A percentile compares a stretch with the other conserved stretches of the same genome.
Conservation (phyloP, 2,329 filamentous ascomycete genomes). For the Hypoxylon sp. region DNA sequence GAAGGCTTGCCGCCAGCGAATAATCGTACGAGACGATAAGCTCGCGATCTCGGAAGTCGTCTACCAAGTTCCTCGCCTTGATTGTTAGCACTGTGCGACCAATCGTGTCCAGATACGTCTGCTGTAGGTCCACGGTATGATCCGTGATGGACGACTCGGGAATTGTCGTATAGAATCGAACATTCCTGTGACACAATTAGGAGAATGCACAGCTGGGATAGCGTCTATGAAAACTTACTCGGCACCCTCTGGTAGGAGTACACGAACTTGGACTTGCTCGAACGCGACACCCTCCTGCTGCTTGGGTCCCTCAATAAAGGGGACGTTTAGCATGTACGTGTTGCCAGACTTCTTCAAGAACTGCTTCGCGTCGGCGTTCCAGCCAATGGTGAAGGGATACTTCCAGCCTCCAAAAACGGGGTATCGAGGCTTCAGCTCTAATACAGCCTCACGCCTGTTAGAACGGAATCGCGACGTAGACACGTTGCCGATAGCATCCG, state of each 20-base stretch:
- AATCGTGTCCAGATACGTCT: constrained; percentile 92
- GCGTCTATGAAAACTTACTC: constrained; percentile 63
- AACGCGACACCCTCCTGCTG: constrained; percentile 87
- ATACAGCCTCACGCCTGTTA: constrained; percentile 77
- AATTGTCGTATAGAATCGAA: constrained; percentile 78
- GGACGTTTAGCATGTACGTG: constrained; percentile 86
- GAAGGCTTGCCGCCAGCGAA: constrained; percentile 73
- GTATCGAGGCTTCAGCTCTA: constrained; percentile 93
- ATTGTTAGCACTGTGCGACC: constrained; percentile 85
- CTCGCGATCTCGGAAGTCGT: constrained; percentile 85
- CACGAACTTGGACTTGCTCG: constrained; percentile 77
- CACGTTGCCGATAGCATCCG: constrained; percentile 95
- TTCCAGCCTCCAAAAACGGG: constrained; percentile 98
- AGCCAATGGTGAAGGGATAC: constrained; percentile 95
- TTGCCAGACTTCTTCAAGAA: constrained; percentile 74
- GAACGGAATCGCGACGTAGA: constrained; percentile 89
- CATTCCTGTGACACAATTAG: constrained; percentile 70
- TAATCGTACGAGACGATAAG: constrained; percentile 90
- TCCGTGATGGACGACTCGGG: constrained; percentile 69
- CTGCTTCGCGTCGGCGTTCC: constrained; percentile 84
- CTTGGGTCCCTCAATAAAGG: constrained; percentile 92
- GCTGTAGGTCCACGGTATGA: constrained; percentile 69
- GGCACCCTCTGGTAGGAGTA: constrained; percentile 91
- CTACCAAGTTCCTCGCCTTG: constrained; percentile 84
- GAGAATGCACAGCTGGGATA: constrained; percentile 43